These are phyloP conservation scores for Drechslerella dactyloides DNA, from an alignment of 2,329 filamentous ascomycete genomes.

Conservation along the genomic window DNA sequence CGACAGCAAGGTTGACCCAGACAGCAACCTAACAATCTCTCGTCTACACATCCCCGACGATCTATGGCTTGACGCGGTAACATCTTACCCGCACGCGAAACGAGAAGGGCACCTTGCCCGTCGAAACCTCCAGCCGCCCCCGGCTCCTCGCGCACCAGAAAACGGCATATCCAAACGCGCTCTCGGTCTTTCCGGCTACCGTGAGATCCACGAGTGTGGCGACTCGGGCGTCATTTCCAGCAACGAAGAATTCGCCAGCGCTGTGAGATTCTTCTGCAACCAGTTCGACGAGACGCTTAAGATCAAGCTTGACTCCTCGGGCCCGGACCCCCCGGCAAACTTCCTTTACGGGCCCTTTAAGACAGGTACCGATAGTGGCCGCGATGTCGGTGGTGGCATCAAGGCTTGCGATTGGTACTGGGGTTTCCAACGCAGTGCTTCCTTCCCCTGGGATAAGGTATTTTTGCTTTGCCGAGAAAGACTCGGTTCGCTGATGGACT, in stretches of 20 bases:
- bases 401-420: conserved; percentile 12
- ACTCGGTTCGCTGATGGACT: neutral
- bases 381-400: neutral
- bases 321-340: conserved; percentile 8
- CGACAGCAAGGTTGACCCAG: neutral
- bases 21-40: conserved; percentile 4
- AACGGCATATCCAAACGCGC: neutral
- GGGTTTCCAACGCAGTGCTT: neutral
- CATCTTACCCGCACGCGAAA: conserved; percentile 25
- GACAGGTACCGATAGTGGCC: neutral
- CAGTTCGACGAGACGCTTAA: conserved; percentile 20
- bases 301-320: conserved; percentile 9
- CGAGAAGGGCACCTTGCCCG: conserved; percentile 13
- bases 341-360: conserved; percentile 7
- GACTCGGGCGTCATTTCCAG: neutral
- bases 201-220: neutral
- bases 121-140: conserved; percentile 13
- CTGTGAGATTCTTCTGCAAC: conserved; percentile 3
- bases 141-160: neutral
- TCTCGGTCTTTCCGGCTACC: neutral
- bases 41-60: conserved; percentile 29
- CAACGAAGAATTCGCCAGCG: neutral
- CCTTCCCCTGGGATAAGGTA: conserved; percentile 23
- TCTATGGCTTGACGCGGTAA: conserved; percentile 21
- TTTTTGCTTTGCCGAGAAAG: conserved; percentile 8